Evolutionary conservation across 2,329 filamentous ascomycete species (phyloP).

Genomic region (Aureobasidium vineae): DNA sequence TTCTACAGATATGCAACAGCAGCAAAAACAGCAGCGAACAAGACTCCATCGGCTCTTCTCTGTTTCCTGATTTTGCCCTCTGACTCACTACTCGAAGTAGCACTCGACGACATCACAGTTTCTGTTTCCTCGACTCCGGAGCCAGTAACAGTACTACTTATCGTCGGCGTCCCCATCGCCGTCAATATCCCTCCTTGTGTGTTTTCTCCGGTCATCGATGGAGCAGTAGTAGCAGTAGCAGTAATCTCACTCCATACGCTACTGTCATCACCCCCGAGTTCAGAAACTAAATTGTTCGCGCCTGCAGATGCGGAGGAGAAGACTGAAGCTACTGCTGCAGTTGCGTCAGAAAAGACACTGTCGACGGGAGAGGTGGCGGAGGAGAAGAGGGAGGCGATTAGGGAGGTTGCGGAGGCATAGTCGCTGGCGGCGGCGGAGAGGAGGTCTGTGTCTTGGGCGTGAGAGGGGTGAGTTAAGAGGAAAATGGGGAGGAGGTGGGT

Average conservation of each 20-base stretch:
- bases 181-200: not conserved
- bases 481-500: not conserved
- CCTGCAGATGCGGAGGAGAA: not conserved
- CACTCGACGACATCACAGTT: too few relatives aligned
- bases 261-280: too few relatives aligned
- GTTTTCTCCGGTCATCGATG: not conserved
- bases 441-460: not conserved
- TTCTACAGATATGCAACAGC: conserved; percentile 2
- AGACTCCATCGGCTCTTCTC: not conserved
- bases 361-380: not conserved
- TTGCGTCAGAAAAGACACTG: not conserved
- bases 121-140: not conserved
- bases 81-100: not conserved
- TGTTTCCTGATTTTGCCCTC: not conserved
- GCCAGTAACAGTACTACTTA: not conserved
- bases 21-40: conserved; percentile 7
- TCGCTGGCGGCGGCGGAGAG: not conserved
- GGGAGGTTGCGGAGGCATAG: not conserved
- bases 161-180: not conserved
- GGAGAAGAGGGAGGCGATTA: not conserved
- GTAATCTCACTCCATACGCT: not conserved
- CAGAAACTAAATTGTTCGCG: not conserved
- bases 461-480: not conserved
- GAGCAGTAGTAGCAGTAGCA: not conserved
- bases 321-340: not conserved